Conservation (phyloP, 768 basidiomycete species). For the Termitomyces sp. region DNA sequence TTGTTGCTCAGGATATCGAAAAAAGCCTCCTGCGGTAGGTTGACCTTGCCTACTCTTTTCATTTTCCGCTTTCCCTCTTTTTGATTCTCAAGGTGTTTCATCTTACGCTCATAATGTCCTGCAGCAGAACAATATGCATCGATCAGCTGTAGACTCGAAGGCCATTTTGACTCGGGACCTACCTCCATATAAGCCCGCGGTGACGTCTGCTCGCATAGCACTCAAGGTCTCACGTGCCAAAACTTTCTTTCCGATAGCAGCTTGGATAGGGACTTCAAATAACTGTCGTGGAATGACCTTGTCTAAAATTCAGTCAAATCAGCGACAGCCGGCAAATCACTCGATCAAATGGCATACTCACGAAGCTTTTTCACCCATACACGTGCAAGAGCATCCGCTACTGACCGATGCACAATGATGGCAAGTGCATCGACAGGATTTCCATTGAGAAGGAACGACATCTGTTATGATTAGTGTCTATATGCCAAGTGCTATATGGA, state of each 20-base stretch:
- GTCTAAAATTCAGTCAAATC: constrained; percentile 36
- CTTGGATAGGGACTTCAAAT: constrained; percentile 95
- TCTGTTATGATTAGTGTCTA: constrained; percentile 36
- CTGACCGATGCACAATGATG: constrained; percentile 82
- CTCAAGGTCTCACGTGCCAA: constrained; percentile 87
- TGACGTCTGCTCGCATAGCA: constrained; percentile 87
- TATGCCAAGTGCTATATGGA: neutral
- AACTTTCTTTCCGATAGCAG: constrained; percentile 80
- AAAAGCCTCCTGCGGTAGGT: constrained; percentile 95
- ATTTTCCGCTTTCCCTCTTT: constrained; percentile 89
- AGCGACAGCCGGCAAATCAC: neutral
- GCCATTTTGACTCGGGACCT: constrained; percentile 4
- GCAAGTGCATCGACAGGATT: constrained; percentile 93
- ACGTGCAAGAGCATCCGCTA: constrained; percentile 67
- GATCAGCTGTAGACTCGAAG: neutral
- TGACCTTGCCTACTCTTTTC: constrained; percentile 84
- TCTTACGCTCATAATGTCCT: constrained; percentile 91
- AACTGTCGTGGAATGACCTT: constrained; percentile 90
- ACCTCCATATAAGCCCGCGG: constrained; percentile 91
- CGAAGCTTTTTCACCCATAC: constrained; percentile 92
- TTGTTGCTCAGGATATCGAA: constrained; percentile 78
- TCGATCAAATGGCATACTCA: constrained; percentile 33
- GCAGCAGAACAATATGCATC: neutral
- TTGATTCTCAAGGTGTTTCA: constrained; percentile 84
- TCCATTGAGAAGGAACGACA: constrained; percentile 85